phyloP scores from a whole-genome alignment of 768 basidiomycete genomes.

The Xerocomus spinulosus region DNA sequence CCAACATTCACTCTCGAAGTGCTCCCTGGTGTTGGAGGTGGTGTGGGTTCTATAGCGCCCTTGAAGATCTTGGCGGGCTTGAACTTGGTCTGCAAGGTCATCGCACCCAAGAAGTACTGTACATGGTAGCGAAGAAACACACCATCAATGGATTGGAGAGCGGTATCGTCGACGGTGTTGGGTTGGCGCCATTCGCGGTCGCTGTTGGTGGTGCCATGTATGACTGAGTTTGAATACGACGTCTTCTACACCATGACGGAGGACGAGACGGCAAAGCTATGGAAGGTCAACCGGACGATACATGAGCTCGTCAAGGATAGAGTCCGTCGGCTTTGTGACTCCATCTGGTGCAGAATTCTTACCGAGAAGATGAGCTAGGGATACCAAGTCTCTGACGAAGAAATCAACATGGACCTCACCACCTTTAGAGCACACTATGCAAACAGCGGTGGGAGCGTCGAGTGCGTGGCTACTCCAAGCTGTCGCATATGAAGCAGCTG shows the following conservation, averaged over 20 bases:
- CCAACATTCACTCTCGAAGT: slow-evolving; percentile 35
- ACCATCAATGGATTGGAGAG: slow-evolving; percentile 55
- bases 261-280: slow-evolving; percentile 84
- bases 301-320: slow-evolving; percentile 95
- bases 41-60: slow-evolving; percentile 59
- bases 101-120: neutral
- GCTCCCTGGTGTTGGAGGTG: slow-evolving; percentile 44
- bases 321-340: slow-evolving; percentile 41
- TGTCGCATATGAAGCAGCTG: slow-evolving; percentile 5
- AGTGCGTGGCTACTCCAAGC: slow-evolving; percentile 52
- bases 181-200: slow-evolving; percentile 31
- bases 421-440: slow-evolving; percentile 74
- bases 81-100: slow-evolving; percentile 52
- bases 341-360: slow-evolving; percentile 12
- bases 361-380: slow-evolving; percentile 51
- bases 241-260: slow-evolving; percentile 54
- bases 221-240: slow-evolving; percentile 56
- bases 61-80: slow-evolving; percentile 91
- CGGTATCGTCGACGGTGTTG: slow-evolving; percentile 34
- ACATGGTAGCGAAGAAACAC: slow-evolving; percentile 1
- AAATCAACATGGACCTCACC: slow-evolving; percentile 82
- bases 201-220: slow-evolving; percentile 39
- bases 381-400: slow-evolving; percentile 90
- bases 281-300: slow-evolving; percentile 94
- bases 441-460: slow-evolving; percentile 67